Evolutionary conservation across 2,329 filamentous ascomycete genomes (phyloP), one percentile per base, ranked within the genome.

Genomic region (Rachicladosporium sp.): DNA sequence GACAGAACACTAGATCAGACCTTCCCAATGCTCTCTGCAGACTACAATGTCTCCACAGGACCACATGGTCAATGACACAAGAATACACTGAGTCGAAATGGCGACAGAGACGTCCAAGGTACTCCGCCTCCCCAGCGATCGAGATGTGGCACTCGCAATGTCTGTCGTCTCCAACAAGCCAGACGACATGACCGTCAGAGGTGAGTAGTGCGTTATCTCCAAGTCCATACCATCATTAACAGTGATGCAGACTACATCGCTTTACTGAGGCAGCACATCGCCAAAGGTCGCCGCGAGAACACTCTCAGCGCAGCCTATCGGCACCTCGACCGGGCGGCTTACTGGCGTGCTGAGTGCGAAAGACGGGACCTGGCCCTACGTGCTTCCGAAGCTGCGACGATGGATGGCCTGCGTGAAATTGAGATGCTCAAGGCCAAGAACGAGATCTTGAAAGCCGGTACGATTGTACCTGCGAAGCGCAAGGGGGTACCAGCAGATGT

Each of bases 291-390:
- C 7, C 47, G 53, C 10, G 43, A 50, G 2, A 42, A 46, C 15
- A 40, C 53, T 3, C 42, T 54, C 11, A 50, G 46, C 21, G 48
- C 55, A 10, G 35, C 45, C 0, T 47, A 56, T 31, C 53, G 49
- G 7, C 58, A 65, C 34, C 49, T 68, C 13, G 61, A 67, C 41
- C 51, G 60, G 10, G 58, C 60, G 8, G 47, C 56, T 3, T 66
- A 58, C 41, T 67, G 63, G 64, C 49, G 50, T 2, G 40, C 48
- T 2, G 47, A 56, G 34, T 53, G 47, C 31, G 51, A 55, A 35
- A 46, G 50, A 4, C 38, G 40, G n/a, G 46, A 48, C 27, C 43
- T 37, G 4, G 45, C 37, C 5, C 31, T 49, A 9, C 36, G 43
- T 9, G 38, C 36, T 13, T 34, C 45, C n/a, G 43, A 56, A 29